Evolutionary conservation across 2,329 filamentous ascomycete species (phyloP).

Genomic region (Exutisphaerella laricina): DNA sequence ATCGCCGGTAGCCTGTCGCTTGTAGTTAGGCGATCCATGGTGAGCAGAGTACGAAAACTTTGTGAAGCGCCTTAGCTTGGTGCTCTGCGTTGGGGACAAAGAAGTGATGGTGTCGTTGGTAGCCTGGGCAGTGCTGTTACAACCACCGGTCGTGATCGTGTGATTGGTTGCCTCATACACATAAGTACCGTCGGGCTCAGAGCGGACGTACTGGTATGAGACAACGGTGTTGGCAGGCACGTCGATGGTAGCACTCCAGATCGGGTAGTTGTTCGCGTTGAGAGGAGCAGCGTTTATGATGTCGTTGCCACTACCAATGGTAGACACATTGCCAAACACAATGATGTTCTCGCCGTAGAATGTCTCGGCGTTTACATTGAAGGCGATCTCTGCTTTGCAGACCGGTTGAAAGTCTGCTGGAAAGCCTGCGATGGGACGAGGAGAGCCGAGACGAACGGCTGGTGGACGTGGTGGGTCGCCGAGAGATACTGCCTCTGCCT

Average conservation of each 20-base stretch:
- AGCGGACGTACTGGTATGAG: constrained; percentile 31
- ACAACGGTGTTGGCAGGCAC: constrained; percentile 30
- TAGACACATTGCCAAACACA: constrained; percentile 30
- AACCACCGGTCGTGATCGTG: constrained; percentile 30
- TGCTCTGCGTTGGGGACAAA: constrained; percentile 23
- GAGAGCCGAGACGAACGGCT: constrained; percentile 54
- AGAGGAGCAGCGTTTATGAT: constrained; percentile 27
- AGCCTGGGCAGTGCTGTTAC: constrained; percentile 23
- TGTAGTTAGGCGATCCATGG: constrained; percentile 11
- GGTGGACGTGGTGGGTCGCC: constrained; percentile 57
- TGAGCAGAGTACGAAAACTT: constrained; percentile 13
- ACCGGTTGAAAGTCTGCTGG: constrained; percentile 60
- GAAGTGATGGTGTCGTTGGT: constrained; percentile 30
- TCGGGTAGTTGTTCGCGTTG: constrained; percentile 30
- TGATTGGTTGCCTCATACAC: constrained; percentile 31
- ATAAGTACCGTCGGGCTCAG: constrained; percentile 30
- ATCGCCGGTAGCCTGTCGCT: constrained; percentile 20
- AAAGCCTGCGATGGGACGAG: constrained; percentile 63
- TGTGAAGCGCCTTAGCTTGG: constrained; percentile 21
- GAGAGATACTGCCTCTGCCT: constrained; percentile 31
- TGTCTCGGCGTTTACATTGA: constrained; percentile 32
- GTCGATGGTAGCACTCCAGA: constrained; percentile 32
- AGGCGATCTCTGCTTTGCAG: constrained; percentile 31
- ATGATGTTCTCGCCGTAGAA: constrained; percentile 35
- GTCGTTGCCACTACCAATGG: constrained; percentile 28